phyloP scores from a whole-genome alignment of 768 basidiomycete genomes.

The Termitomyces sp. region DNA sequence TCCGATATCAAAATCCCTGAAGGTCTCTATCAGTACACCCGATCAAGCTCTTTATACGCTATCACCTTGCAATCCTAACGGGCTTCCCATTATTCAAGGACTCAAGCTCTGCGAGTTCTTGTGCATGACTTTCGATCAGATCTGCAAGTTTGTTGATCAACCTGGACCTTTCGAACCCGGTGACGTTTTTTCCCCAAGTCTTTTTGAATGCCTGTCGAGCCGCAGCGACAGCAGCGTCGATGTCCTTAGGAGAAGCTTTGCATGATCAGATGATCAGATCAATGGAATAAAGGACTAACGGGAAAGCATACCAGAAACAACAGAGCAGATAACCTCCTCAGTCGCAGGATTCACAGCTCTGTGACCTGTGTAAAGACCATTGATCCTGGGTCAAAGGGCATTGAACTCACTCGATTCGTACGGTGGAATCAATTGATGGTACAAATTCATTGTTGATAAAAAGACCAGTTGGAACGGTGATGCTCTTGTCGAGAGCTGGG shows the following conservation, averaged over 20 bases:
- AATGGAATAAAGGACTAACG: neutral
- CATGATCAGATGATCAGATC: neutral
- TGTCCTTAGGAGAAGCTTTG: conserved; percentile 65
- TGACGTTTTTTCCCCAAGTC: conserved; percentile 86
- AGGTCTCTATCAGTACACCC: neutral
- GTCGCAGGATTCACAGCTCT: conserved; percentile 82
- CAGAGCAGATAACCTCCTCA: conserved; percentile 64
- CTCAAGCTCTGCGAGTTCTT: conserved; percentile 82
- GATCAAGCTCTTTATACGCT: neutral
- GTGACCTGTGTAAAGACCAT: conserved; percentile 16
- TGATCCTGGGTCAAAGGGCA: conserved; percentile 12
- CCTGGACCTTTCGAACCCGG: conserved; percentile 76
- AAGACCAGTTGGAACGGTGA: conserved; percentile 72
- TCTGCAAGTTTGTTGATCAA: conserved; percentile 84
- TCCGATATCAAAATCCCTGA: conserved; percentile 75
- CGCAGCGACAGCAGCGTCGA: conserved; percentile 78
- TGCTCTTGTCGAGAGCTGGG: conserved; percentile 37
- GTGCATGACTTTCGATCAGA: conserved; percentile 79
- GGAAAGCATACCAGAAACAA: conserved; percentile 48
- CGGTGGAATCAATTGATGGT: conserved; percentile 61
- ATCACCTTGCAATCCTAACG: conserved; percentile 43
- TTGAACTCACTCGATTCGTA: conserved; percentile 54
- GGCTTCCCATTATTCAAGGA: conserved; percentile 90
- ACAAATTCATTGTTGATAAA: conserved; percentile 93
- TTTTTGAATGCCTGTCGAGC: conserved; percentile 80